Conservation (phyloP, 345 rosid genomes). For the Euphorbia peplus region DNA sequence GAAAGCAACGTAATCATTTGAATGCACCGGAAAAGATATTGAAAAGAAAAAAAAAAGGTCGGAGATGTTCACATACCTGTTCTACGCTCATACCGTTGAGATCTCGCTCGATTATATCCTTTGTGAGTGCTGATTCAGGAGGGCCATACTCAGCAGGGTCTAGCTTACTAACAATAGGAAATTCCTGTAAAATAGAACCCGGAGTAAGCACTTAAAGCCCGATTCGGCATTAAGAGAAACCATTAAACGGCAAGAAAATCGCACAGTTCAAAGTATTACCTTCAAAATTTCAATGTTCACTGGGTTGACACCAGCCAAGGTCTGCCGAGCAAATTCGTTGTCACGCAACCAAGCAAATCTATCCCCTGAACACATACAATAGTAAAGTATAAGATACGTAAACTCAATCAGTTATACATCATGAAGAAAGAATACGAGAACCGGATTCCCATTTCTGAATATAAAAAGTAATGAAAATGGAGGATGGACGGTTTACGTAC, state of each 20-base stretch:
- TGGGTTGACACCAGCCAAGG: conserved; percentile 91
- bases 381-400: too few relatives aligned
- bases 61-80: conserved; percentile 30
- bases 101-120: conserved; percentile 67
- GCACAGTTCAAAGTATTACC: conserved; percentile 30
- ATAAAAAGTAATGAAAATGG: not conserved
- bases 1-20: not conserved
- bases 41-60: not conserved
- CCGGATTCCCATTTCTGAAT: not conserved
- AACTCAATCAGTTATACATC: too few relatives aligned
- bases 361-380: conserved; percentile 50
- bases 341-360: conserved; percentile 95
- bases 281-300: conserved; percentile 71
- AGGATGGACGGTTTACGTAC: conserved; percentile 28
- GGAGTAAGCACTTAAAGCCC: conserved; percentile 5
- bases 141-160: conserved; percentile 77
- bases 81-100: conserved; percentile 67
- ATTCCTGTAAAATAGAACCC: conserved; percentile 46
- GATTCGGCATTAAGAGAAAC: not conserved
- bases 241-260: not conserved
- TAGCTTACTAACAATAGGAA: conserved; percentile 81
- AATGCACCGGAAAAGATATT: not conserved
- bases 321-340: conserved; percentile 86
- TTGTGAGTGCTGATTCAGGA: conserved; percentile 74
- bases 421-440: not conserved